Evolutionary conservation across 2,329 filamentous ascomycete genomes (phyloP).

Genomic region (Neopestalotiopsis rosae): DNA sequence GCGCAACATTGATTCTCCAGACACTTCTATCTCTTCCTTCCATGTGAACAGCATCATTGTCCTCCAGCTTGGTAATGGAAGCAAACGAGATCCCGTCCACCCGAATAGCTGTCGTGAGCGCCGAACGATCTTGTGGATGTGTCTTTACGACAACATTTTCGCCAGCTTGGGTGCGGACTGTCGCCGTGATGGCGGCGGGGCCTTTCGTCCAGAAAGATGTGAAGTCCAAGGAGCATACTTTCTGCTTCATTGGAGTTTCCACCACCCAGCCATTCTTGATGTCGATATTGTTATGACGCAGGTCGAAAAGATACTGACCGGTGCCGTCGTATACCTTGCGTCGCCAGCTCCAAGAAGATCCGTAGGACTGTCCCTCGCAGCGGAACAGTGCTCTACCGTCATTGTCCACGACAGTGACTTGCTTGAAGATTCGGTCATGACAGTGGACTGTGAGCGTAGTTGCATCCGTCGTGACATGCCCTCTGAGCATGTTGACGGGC

Average conservation of each 20-base stretch:
- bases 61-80: conserved; percentile 17
- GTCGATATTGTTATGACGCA: conserved; percentile 24
- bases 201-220: conserved; percentile 17
- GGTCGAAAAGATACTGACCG: conserved; percentile 22
- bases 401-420: conserved; percentile 11
- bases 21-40: conserved; percentile 15
- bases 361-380: conserved; percentile 19
- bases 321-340: conserved; percentile 23
- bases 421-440: conserved; percentile 21
- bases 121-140: conserved; percentile 12
- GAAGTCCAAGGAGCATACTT: conserved; percentile 23
- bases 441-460: conserved; percentile 17
- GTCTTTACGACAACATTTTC: conserved; percentile 23
- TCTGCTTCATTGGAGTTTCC: conserved; percentile 19
- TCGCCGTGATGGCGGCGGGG: conserved; percentile 22
- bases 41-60: conserved; percentile 5
- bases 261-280: conserved; percentile 26
- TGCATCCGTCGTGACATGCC: conserved; percentile 10
- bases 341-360: conserved; percentile 26
- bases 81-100: conserved; percentile 15
- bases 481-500: conserved; percentile 18
- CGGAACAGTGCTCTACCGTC: conserved; percentile 18
- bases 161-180: conserved; percentile 22
- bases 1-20: conserved; percentile 20
- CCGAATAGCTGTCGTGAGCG: not conserved